phyloP scores from a whole-genome alignment of 345 rosid species.

The Gossypium bickii region DNA sequence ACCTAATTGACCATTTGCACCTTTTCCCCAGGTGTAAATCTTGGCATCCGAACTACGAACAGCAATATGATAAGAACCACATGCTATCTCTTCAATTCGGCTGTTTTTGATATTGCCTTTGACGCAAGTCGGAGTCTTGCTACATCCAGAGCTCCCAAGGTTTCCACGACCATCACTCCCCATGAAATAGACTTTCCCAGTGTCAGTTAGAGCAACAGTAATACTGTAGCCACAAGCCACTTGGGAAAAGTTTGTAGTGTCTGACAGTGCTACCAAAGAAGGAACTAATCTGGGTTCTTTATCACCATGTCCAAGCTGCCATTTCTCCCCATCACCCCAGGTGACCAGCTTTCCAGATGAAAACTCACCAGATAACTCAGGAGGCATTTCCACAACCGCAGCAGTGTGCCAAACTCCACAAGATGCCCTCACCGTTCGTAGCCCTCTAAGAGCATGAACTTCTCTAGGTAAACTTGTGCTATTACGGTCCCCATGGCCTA shows the following conservation, averaged over 20 bases:
- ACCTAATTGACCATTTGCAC: conserved; percentile 46
- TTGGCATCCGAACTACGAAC: conserved; percentile 41
- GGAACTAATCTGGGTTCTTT: conserved; percentile 39
- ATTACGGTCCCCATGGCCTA: conserved; percentile 66
- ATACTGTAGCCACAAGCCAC: conserved; percentile 45
- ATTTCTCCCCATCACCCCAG: conserved; percentile 50
- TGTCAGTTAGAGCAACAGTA: conserved; percentile 38
- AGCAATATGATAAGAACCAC: conserved; percentile 46
- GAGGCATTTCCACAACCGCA: conserved; percentile 39
- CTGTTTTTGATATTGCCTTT: conserved; percentile 29
- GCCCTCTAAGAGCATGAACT: conserved; percentile 56
- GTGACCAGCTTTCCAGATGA: conserved; percentile 45
- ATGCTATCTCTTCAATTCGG: conserved; percentile 41
- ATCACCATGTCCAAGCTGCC: conserved; percentile 50
- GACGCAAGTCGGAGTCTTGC: conserved; percentile 31
- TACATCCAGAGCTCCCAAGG: conserved; percentile 31
- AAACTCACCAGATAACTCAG: conserved; percentile 16
- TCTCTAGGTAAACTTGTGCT: conserved; percentile 56
- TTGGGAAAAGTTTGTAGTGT: conserved; percentile 33
- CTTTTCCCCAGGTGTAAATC: conserved; percentile 57
- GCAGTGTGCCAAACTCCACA: conserved; percentile 90
- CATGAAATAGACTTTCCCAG: conserved; percentile 46
- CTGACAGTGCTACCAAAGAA: conserved; percentile 27
- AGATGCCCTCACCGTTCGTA: conserved; percentile 51
- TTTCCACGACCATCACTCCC: conserved; percentile 37